These are phyloP conservation scores for Striga hermonthica DNA, from an alignment of 305 asterid species.

Conservation along the genomic window DNA sequence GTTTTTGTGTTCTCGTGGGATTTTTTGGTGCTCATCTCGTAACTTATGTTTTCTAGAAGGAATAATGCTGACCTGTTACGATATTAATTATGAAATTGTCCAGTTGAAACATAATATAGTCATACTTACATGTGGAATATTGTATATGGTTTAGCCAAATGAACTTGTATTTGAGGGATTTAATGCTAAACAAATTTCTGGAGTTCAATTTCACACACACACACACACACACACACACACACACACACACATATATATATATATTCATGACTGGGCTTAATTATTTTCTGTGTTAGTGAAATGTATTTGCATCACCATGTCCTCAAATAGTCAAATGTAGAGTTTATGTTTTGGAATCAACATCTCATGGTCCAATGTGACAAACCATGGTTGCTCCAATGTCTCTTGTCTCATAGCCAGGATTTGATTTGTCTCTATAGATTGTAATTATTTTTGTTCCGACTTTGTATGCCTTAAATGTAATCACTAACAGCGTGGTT, in stretches of 20 bases:
- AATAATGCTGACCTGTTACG: background rate
- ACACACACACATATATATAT: too few species aligned
- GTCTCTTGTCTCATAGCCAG: background rate
- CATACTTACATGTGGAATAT: constrained; percentile 13
- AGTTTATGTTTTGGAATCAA: constrained; percentile 17
- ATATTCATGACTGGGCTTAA: background rate
- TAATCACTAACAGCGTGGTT: constrained; percentile 1
- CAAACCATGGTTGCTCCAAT: background rate
- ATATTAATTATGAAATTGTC: constrained; percentile 22
- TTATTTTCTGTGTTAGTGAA: background rate
- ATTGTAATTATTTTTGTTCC: too few species aligned
- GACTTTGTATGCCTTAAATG: background rate
- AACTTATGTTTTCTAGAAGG: constrained; percentile 4
- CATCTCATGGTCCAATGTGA: too few species aligned
- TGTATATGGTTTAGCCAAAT: constrained; percentile 22
- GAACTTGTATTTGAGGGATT: constrained; percentile 17
- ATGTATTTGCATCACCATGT: constrained; percentile 14
- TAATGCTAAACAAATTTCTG: background rate
- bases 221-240: too few species aligned
- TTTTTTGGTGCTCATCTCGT: constrained; percentile 18
- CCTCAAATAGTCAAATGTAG: constrained; percentile 5
- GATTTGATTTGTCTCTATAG: too few species aligned
- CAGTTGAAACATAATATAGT: constrained; percentile 16
- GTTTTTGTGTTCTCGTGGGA: constrained; percentile 17
- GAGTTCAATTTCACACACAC: constrained; percentile 9